Base-by-base conservation (phyloP, 2,329 filamentous ascomycete genomes). In the Alternaria triticina region DNA sequence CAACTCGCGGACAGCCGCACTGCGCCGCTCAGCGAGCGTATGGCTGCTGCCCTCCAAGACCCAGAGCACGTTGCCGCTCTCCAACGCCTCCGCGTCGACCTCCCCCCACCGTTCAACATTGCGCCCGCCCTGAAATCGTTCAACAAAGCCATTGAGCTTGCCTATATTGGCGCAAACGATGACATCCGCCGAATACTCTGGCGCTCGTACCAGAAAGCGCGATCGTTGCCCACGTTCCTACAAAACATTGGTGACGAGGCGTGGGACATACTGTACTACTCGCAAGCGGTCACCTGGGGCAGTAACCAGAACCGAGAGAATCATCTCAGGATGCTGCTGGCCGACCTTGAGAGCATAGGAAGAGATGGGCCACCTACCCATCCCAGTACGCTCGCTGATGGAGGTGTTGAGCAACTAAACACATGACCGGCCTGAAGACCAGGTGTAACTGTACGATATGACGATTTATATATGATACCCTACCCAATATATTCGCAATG, bases 221-320 rank as follows among this genome's bases (percentile, higher is more conserved):
- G 77, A 4, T 54, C 64, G 3, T 63, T 79, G 12, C 78, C 78
- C 2, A 78, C 73, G 1, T 73, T 80, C 12, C 54, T 80, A 9
- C 65, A 72, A n/a, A 75, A 65, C 15, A 54, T 80, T 8, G 71
- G 72, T 13, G 73, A 77, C 20, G 75, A 79, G 33, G 75, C 76
- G 4, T 80, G 79, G 79, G 79, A 80, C 47, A 73, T 80, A 8
- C 33, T 80, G 46, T 80, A 77, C 56, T 80, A 80, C 45, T 77
- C 72, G 2, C 79, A 80, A 54, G 78, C 78, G 3, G 77, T 79
- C 6, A 77, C 70, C 9, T 80, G 77, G 78, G 54, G 64, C 1
- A 67, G 68, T 2, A 80, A 80, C 58, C 71, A 75, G 51, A 79
- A 78, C 40, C 67, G 77, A 6, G 66, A 74, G 33, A 57, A 68